These are phyloP conservation scores for Eimeria necatrix DNA, from an alignment of 169 alveolate species.

Conservation along the genomic window DNA sequence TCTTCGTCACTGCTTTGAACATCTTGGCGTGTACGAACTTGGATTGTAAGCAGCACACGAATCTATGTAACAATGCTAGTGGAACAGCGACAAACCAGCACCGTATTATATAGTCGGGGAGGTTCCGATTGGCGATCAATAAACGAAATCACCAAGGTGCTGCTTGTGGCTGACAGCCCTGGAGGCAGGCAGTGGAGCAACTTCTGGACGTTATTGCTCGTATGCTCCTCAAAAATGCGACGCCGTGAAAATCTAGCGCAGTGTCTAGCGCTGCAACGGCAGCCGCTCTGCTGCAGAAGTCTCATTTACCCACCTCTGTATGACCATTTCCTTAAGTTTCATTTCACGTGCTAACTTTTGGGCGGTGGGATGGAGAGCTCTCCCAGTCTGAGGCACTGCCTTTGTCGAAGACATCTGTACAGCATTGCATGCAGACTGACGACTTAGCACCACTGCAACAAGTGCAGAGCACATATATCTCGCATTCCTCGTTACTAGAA, in stretches of 20 bases:
- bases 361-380: not conserved
- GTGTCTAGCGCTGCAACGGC: conserved; percentile 6
- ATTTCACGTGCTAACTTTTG: not conserved
- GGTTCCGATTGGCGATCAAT: not conserved
- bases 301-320: conserved; percentile 33
- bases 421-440: not conserved
- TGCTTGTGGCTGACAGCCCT: not conserved
- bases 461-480: not conserved
- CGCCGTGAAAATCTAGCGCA: not conserved
- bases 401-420: not conserved
- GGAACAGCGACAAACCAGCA: too few relatives aligned
- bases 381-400: not conserved
- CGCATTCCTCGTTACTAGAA: not conserved
- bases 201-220: not conserved
- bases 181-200: too few relatives aligned
- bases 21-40: too few relatives aligned
- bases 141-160: not conserved
- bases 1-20: too few relatives aligned
- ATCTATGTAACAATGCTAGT: too few relatives aligned
- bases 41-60: too few relatives aligned
- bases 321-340: not conserved
- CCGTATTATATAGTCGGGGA: too few relatives aligned
- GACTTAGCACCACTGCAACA: conserved; percentile 31
- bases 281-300: conserved; percentile 16
- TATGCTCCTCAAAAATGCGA: not conserved